Evolutionary conservation across 2,329 filamentous ascomycete species (phyloP), one percentile per base, ranked within the genome.

Genomic region (Paecilomyces niveus): DNA sequence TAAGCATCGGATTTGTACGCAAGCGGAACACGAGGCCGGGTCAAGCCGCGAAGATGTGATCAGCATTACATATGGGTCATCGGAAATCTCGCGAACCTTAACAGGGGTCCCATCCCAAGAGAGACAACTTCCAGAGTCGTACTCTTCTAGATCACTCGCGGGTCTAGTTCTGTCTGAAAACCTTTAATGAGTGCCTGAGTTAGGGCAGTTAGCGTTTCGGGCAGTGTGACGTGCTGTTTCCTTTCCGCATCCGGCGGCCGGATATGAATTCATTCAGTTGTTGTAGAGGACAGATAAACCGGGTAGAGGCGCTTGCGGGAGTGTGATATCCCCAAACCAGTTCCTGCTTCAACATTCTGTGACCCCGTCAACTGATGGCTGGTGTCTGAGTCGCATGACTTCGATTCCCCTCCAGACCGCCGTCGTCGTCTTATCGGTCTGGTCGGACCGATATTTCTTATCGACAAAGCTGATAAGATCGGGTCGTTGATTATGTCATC

Each of bases 1-100:
- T 50, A 31, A 58, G 53, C 64, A 31, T 8, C 21, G 39, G 52
- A 51, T 57, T 65, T 58, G 62, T 59, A 67, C 62, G 64, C 63
- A 67, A 69, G 63, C 65, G 67, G 67, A 64, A 63, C 67, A 68
- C 66, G 67, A 64, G 71, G 65, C 63, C 63, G 60, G 65, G 64
- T 71, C 68, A 72, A 63, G 65, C 60, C 58, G 61, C 56, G 55
- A 60, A 55, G 29, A 67, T 69, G 64, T 60, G 68, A 69, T 72
- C 69, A 71, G 64, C 57, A 68, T 72, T 70, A 69, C 67, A 68
- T 68, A 64, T n/a, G 53, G 53, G 32, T 54, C 10, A 26, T 15
- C 24, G 53, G 31, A 7, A 32, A 21, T 32, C 15, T 32, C 18
- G 26, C 29, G 10, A 54, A 54, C 53, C 29, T 54, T 54, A 54